Evolutionary conservation across 139 green algal species (phyloP), one percentile per base, ranked within the genome.

Genomic region (Chara braunii): DNA sequence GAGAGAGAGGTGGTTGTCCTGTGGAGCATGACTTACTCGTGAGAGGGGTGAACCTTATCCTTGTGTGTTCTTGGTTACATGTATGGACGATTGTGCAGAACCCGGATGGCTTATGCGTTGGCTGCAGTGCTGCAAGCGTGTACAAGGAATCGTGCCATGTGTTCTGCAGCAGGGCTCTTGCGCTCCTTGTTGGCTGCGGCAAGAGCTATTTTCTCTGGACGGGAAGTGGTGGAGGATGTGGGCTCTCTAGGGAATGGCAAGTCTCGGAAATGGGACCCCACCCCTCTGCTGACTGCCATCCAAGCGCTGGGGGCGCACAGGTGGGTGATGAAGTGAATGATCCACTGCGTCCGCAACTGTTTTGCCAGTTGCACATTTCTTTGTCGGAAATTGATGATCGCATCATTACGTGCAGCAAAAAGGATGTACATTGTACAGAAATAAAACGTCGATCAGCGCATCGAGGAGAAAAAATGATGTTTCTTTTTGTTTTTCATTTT

Each of bases 101-200:
- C 45, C 2, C 26, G 22, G 18, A 2, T 70, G 18, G 61, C 45
- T 12, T 18, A n/a, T 1, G 61, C 22, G 12, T 51, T 70, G 30
- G 45, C 29, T 11, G 51, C 18, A n/a, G 45, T 40, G 6, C 45
- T 70, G 26, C 18, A 23, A 4, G 31, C 45, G 43, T 70, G 61
- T 51, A 63, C 28, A 11, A 34, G 45, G 9, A 70, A 70, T 51
- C 61, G 61, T 18, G 61, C 45, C 48, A 62, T 62, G 44, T 70
- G 61, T 23, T 9, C 45, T 23, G 26, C n/a, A 5, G 44, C 45
- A 12, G 44, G 61, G 12, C 30, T 70, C 11, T 36, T 60, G 26
- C 22, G 26, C 9, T 28, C 18, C 28, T 51, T 70, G 26, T 35
- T 70, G 14, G 8, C 9, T 18, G 57, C 61, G 12, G n/a, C 29